Conservation (phyloP, 768 basidiomycete genomes). For the Hirschioporus abietinus region DNA sequence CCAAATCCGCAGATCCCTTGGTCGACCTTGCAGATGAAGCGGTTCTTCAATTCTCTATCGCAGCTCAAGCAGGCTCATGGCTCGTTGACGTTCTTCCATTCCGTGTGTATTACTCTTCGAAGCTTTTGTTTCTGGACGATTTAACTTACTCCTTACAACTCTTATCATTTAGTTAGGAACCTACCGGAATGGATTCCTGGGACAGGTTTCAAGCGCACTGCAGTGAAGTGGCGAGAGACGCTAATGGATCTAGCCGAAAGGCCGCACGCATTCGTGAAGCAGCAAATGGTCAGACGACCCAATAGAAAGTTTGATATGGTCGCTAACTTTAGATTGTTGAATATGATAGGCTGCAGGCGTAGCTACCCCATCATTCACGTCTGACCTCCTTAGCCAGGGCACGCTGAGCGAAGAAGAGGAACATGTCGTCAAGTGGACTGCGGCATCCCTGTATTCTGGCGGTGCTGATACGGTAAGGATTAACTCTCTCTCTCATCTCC, state of each 20-base stretch:
- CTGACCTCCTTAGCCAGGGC: conserved; percentile 8
- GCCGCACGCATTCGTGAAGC: conserved; percentile 27
- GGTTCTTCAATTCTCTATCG: conserved; percentile 19
- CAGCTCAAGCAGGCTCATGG: conserved; percentile 24
- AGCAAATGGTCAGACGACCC: conserved; percentile 25
- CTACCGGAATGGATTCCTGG: conserved; percentile 38
- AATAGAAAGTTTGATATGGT: neutral
- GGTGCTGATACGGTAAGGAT: conserved; percentile 33
- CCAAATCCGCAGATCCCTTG: conserved; percentile 29
- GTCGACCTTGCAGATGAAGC: conserved; percentile 30
- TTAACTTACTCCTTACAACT: neutral
- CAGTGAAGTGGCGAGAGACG: conserved; percentile 14
- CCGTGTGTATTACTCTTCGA: conserved; percentile 11
- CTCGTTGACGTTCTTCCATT: conserved; percentile 26
- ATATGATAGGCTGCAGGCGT: conserved; percentile 14
- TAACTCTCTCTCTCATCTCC: too few species aligned
- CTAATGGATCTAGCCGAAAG: conserved; percentile 23
- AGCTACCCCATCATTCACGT: conserved; percentile 16
- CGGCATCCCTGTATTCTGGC: conserved; percentile 22
- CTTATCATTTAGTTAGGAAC: conserved; percentile 23
- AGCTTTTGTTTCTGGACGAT: neutral
- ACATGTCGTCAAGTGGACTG: conserved; percentile 5
- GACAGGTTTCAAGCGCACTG: conserved; percentile 27
- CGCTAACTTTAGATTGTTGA: conserved; percentile 1
- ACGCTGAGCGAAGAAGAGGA: conserved; percentile 5